Base-by-base conservation (phyloP, 306 rosid genomes). In the Rosa multiflora region DNA sequence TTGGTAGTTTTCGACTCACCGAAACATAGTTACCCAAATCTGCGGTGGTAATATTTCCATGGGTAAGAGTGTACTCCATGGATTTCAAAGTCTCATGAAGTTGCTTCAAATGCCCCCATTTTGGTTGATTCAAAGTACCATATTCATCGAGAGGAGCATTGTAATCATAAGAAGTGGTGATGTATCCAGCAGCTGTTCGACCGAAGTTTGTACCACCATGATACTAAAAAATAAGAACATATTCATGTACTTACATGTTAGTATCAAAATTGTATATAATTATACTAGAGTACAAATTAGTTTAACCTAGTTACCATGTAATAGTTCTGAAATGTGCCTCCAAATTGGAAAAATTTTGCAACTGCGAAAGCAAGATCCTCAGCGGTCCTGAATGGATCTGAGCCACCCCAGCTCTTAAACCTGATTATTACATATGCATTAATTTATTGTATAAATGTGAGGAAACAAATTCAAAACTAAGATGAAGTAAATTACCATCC, bases 21-120 rank as follows among this genome's bases (percentile, higher is more conserved):
- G 81, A 55, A 42, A 83, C 83, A 46, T 86, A 81, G 66, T 89
- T 78, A n/a, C 77, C 86, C 64, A 87, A 75, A 46, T 85, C 83
- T 6, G 76, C 74, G 74, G 66, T 62, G 3, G 81, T 63, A 6
- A 89, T 67, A 3, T 82, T 61, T 12, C 88, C 92, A 29, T 69
- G 26, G 0, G 88, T 85, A 2, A 87, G 83, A 47, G 75, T 75
- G 17, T 78, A 75, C 59, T 89, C 92, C 74, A 89, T 85, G 3
- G 90, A 85, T 48, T 82, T 87, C 66, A 89, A 55, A 42, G 75
- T 85, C 1, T 56, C 43, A 21, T 89, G 92, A 32, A 89, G 87
- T 13, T 87, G 87, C 78, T 87, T 86, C 83, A 90, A 87, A 72
- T 88, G 88, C 0, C 87, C 91, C 80, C 81, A 84, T 78, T 90